Conservation (phyloP, 2,329 filamentous ascomycete species). For the Fusarium cicatricum region DNA sequence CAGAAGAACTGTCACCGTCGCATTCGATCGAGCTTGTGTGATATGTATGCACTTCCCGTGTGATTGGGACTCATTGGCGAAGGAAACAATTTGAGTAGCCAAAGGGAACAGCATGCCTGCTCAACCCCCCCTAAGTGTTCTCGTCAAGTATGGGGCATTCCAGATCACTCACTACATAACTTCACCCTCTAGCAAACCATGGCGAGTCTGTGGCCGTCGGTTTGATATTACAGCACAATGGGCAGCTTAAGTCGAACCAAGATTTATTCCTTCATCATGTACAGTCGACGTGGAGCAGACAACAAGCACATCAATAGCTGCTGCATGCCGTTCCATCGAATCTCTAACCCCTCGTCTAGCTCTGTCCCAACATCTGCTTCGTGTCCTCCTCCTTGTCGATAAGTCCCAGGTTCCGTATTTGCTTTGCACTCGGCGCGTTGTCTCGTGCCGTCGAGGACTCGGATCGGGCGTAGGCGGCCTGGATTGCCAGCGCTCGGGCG, state of each 20-base stretch:
- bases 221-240: not conserved
- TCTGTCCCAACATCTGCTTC: slow-evolving; percentile 62
- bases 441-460: slow-evolving; percentile 79
- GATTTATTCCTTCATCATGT: slow-evolving; percentile 37
- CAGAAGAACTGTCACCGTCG: too few species aligned
- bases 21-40: too few species aligned
- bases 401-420: slow-evolving; percentile 88
- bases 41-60: too few species aligned
- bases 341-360: slow-evolving; percentile 27
- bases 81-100: too few species aligned
- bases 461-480: slow-evolving; percentile 84
- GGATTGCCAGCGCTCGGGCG: slow-evolving; percentile 78
- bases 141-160: too few species aligned
- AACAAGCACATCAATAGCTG: slow-evolving; percentile 7
- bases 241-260: slow-evolving; percentile 17
- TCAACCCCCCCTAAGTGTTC: too few species aligned
- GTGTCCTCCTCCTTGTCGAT: slow-evolving; percentile 85
- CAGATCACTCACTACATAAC: not conserved
- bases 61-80: too few species aligned
- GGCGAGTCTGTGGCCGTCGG: not conserved
- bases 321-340: slow-evolving; percentile 11
- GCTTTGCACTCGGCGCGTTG: slow-evolving; percentile 80
- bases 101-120: too few species aligned
- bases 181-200: not conserved
- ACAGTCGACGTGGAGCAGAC: slow-evolving; percentile 21